Evolutionary conservation across 805 yeast genomes (phyloP), one percentile per base, ranked within the genome.

Genomic region (Metschnikowia peoriensis): DNA sequence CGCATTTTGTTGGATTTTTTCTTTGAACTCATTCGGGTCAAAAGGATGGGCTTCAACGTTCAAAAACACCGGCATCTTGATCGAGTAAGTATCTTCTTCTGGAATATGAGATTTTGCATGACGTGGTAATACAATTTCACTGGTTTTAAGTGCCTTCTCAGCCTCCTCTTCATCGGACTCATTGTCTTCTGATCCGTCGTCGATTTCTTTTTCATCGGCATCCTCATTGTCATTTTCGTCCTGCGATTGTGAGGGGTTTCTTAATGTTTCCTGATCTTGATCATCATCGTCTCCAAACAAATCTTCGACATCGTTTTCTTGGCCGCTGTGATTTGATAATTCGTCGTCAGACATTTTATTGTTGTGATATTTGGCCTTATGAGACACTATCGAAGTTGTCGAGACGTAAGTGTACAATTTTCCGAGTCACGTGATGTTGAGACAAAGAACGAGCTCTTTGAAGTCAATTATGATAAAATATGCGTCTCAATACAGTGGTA

Each of bases 21-120:
- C 83, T 54, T 85, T 76, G 64, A 86, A 86, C 75, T 83, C 69
- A 27, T 65, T 67, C 6, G 94, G 89, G 58, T 91, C 96, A 68
- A 93, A 94, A 38, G 97, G 96, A 55, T 82, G 81, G 1, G 97
- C 88, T 55, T 91, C 96, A 35, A 92, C 83, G 49, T 82, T 83
- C 52, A 94, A 71, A 62, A 89, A 93, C 17, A 89, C 85, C 1
- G 99, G 99, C 54, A 92, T 72, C 56, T 88, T 86, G 47, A 88
- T 81, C 56, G 64, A 71, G 70, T 66, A 76, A 64, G 60, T 77
- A 58, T 63, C 74, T 40, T 52, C 70, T 64, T 63, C 78, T 56
- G 60, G 65, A 49, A 62, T 64, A 48, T 65, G 65, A 1, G 73
- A 64, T 1, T 72, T 66, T 2, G 84, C 77, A 61, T 81, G 85